Base-by-base conservation (phyloP, 768 basidiomycete genomes). In the Boletus tomentosulus region DNA sequence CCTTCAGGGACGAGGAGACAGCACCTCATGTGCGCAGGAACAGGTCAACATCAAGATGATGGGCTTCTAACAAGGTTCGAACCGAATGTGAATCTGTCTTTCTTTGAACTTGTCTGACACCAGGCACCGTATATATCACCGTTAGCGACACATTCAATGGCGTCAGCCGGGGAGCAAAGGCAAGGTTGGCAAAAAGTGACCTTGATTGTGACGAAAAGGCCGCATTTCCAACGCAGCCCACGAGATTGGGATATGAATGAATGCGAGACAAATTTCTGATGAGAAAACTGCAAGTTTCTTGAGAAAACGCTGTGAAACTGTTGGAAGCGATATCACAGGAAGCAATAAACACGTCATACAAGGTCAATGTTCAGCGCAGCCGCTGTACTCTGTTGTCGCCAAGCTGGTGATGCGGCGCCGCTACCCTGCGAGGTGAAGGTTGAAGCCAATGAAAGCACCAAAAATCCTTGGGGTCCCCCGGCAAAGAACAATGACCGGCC, bases 1-100 rank as follows among this genome's bases (percentile, higher is more conserved):
- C 35, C 19, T 25, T 28, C 54, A 61, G 62, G 51, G 62, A 44
- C 41, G 37, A 45, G 9, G 8, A 42, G 49, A 46, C 43, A 10
- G 31, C 38, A 19, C 46, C 28, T 59, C 27, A 19, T 41, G 30
- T 5, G 11, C 31, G 12, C 38, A 48, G 7, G 25, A 11, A 27
- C 24, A 48, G 46, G 31, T 24, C 31, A 22, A 2, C 11, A 31
- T 31, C 24, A 46, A 6, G 31, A 46, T 31, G 27, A 11, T 13
- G 24, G 6, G 42, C 15, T 25, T 0, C 12, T 43, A 8, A 33
- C 12, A 33, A 33, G 31, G 31, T 30, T 30, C 7, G 28, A 9
- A 30, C 28, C 28, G 28, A 11, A 10, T 33, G 31, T 13, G 12
- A 6, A 24, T 3, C 24, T 15, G 15, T 41, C 39, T 41, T 41